A percentile compares a stretch with the other conserved stretches of the same genome.
phyloP scores from a whole-genome alignment of 2,329 filamentous ascomycete genomes.

The Botrytis medusae region DNA sequence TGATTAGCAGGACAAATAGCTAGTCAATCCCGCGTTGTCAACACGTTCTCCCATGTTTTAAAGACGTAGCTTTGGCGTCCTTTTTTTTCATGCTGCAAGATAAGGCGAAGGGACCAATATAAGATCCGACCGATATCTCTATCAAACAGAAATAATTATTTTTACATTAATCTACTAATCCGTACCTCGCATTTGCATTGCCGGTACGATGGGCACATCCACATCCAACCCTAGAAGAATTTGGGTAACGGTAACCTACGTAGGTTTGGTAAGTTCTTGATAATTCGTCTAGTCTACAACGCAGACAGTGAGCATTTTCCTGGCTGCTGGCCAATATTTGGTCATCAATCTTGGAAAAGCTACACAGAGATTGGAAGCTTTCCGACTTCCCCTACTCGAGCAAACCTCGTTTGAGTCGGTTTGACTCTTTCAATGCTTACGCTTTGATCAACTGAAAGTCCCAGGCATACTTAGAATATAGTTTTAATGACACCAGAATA shows the following conservation, averaged over 20 bases:
- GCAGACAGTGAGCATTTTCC: background rate
- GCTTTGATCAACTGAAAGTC: constrained; percentile 2
- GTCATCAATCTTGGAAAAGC: background rate
- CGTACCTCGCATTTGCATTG: constrained; percentile 30
- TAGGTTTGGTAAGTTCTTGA: background rate
- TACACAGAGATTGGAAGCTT: constrained; percentile 1
- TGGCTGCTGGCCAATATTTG: background rate
- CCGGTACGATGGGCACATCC: constrained; percentile 18
- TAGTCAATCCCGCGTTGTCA: constrained; percentile 8
- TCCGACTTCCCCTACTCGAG: background rate
- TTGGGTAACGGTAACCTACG: constrained; percentile 11
- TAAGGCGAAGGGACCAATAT: constrained; percentile 20
- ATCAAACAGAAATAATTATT: constrained; percentile 19
- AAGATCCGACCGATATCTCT: constrained; percentile 13
- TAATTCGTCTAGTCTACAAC: background rate
- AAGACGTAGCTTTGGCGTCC: constrained; percentile 5
- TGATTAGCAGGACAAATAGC: constrained; percentile 9
- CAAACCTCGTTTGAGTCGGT: background rate
- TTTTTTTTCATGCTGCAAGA: background rate
- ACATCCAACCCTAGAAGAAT: constrained; percentile 13
- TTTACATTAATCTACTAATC: constrained; percentile 27
- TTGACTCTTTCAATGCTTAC: background rate
- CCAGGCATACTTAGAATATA: background rate
- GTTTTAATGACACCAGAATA: constrained; percentile 21
- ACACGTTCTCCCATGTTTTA: constrained; percentile 4